Conservation (phyloP, 2,329 filamentous ascomycete species). For the Trichoderma hamatum region DNA sequence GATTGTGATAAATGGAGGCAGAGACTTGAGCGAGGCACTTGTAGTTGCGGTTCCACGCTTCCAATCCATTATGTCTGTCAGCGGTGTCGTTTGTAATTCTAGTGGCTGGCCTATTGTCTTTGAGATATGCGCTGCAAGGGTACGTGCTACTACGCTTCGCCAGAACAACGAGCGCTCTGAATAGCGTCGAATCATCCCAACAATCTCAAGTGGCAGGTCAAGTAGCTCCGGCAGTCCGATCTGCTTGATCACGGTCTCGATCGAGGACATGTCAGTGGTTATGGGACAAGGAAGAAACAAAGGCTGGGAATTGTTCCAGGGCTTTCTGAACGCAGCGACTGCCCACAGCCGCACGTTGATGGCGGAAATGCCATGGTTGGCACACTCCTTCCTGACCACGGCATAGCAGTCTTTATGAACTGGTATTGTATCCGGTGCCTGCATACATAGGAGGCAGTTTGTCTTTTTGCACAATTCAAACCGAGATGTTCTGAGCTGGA, state of each 20-base stretch:
- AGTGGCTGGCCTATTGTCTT: not conserved
- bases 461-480: not conserved
- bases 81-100: not conserved
- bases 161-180: not conserved
- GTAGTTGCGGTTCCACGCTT: not conserved
- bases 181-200: not conserved
- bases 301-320: not conserved
- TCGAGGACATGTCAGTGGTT: not conserved
- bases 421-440: not conserved
- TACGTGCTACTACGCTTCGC: not conserved
- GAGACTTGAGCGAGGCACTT: not conserved
- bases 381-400: not conserved
- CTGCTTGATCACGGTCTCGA: not conserved
- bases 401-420: not conserved
- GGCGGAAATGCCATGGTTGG: not conserved
- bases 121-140: not conserved
- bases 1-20: not conserved
- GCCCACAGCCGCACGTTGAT: not conserved
- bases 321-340: not conserved
- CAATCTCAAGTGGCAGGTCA: not conserved
- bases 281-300: not conserved
- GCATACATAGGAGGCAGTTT: not conserved
- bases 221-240: not conserved
- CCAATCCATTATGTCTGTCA: not conserved
- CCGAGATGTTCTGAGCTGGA: not conserved